Evolutionary conservation across 192 early-diverging fungal species (phyloP).

Genomic region (Podila horticola): DNA sequence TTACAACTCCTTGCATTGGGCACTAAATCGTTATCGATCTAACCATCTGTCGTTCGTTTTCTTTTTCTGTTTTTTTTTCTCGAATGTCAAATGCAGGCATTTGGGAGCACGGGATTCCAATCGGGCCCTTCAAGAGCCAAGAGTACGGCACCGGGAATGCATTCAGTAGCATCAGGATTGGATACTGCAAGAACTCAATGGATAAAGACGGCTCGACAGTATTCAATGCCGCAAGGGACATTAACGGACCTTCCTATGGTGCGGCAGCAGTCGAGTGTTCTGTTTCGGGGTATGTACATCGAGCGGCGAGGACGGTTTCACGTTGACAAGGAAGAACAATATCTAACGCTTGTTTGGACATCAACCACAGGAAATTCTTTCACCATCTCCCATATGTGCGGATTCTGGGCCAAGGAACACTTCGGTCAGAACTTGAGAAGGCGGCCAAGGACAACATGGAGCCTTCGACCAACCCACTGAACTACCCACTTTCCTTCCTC

Average conservation of each 20-base stretch:
- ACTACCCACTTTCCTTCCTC: constrained; percentile 41
- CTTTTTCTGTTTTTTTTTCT: not conserved
- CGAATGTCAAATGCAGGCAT: constrained; percentile 19
- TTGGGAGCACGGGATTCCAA: constrained; percentile 50
- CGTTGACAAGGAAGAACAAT: not conserved
- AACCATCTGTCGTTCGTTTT: not conserved
- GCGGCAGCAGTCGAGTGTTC: constrained; percentile 53
- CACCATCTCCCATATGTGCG: constrained; percentile 38
- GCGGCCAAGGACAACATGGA: constrained; percentile 23
- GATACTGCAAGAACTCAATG: constrained; percentile 50
- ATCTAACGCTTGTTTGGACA: not conserved
- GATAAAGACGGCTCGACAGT: constrained; percentile 27
- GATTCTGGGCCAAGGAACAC: constrained; percentile 16
- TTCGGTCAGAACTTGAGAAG: constrained; percentile 28
- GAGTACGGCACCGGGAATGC: constrained; percentile 54
- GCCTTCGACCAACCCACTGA: not conserved
- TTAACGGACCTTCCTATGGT: constrained; percentile 28
- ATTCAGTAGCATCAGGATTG: constrained; percentile 48
- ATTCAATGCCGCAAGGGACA: constrained; percentile 29
- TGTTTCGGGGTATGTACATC: constrained; percentile 37
- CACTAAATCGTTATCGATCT: not conserved
- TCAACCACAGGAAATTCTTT: constrained; percentile 32
- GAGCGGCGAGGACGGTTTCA: not conserved
- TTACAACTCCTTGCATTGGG: not conserved
- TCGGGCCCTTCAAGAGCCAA: constrained; percentile 54